Percentiles rank a stretch among this genome's conserved stretches.
These are phyloP conservation scores for Lotus japonicus DNA, from an alignment of 306 rosid species.

Conservation along the genomic window DNA sequence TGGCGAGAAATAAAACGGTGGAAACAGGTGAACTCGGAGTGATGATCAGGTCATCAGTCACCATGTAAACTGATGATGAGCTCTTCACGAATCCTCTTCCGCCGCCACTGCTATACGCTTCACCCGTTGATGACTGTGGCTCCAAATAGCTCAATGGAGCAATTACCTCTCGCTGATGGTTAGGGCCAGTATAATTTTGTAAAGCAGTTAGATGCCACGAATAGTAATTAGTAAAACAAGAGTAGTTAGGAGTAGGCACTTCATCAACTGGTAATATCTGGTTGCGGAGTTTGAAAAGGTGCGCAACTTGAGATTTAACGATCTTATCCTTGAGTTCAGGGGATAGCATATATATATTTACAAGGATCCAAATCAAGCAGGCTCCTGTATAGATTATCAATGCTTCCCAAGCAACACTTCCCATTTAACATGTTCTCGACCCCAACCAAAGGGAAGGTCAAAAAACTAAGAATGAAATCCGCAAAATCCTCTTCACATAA, in stretches of 20 bases:
- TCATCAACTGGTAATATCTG: neutral
- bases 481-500: neutral
- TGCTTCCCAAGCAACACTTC: neutral
- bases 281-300: neutral
- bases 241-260: neutral
- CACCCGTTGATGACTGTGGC: neutral
- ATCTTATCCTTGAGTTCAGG: neutral
- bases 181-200: no score
- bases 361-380: neutral
- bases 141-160: neutral
- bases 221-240: no score
- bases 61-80: neutral
- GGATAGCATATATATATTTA: neutral
- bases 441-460: neutral
- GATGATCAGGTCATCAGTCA: slow-evolving; percentile 20
- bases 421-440: neutral
- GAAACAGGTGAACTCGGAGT: neutral
- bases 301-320: neutral
- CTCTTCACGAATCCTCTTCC: neutral
- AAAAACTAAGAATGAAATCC: neutral
- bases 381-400: neutral
- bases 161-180: no score
- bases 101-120: neutral
- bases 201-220: no score
- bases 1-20: neutral